These are phyloP conservation scores for Tulasnella sp. DNA, from an alignment of 768 basidiomycete genomes.

Conservation along the genomic window DNA sequence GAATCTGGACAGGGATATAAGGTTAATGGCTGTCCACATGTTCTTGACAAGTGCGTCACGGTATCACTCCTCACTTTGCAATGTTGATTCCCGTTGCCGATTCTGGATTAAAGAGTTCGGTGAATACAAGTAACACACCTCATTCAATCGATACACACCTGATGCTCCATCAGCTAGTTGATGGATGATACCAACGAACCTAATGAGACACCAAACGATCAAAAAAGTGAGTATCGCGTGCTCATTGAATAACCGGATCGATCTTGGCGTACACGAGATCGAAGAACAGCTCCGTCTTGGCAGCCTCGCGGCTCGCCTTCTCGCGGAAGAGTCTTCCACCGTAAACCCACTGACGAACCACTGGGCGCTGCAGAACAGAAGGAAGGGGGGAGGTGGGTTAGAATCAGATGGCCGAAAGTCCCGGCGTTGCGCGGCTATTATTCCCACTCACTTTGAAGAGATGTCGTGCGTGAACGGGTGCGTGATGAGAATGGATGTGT, in stretches of 20 bases:
- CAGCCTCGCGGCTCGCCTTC: background rate
- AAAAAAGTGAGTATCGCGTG: no score
- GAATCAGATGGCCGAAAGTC: no score
- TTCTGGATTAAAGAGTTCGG: background rate
- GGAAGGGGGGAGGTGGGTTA: no score
- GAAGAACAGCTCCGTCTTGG: slow-evolving; percentile 3
- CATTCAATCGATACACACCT: no score
- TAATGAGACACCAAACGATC: background rate
- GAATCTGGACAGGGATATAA: background rate
- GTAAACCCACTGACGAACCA: slow-evolving; percentile 8
- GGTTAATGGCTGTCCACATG: background rate
- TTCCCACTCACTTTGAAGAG: no score
- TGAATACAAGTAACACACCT: background rate
- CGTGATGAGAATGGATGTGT: no score
- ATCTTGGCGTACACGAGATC: slow-evolving; percentile 2
- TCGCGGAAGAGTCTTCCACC: slow-evolving; percentile 2
- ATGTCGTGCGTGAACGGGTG: no score
- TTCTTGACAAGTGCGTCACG: background rate
- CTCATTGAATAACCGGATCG: background rate
- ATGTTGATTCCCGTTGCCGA: background rate
- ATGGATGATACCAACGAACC: no score
- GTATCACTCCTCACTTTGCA: background rate
- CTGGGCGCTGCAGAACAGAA: background rate
- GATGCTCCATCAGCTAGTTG: no score
- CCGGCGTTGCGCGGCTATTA: no score